phyloP scores from a whole-genome alignment of 2,329 filamentous ascomycete genomes.

The Corynespora cassiicola region DNA sequence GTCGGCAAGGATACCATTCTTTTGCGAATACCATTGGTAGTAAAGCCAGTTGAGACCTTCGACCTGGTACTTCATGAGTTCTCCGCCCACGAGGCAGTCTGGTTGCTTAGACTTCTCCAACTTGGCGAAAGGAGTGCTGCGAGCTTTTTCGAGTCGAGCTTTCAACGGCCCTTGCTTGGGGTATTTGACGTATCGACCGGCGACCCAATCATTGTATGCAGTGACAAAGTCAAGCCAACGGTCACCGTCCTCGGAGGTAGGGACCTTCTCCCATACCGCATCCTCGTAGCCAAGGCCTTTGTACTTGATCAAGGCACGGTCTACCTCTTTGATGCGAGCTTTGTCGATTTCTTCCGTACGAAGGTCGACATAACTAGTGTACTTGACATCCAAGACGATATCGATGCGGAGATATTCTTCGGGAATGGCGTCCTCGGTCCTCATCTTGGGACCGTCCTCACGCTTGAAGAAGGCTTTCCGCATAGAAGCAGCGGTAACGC shows the following conservation, averaged over 20 bases:
- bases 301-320: constrained; percentile 83
- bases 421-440: constrained; percentile 79
- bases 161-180: constrained; percentile 63
- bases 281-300: constrained; percentile 92
- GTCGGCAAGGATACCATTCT: constrained; percentile 91
- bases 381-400: constrained; percentile 84
- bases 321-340: constrained; percentile 73
- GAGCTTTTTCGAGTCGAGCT: constrained; percentile 72
- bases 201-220: constrained; percentile 87
- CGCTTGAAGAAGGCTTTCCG: constrained; percentile 78
- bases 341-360: constrained; percentile 73
- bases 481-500: constrained; percentile 68
- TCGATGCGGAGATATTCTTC: constrained; percentile 87
- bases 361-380: constrained; percentile 63
- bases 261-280: constrained; percentile 86
- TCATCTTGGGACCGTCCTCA: constrained; percentile 71
- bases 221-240: constrained; percentile 80
- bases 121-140: constrained; percentile 69
- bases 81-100: constrained; percentile 73
- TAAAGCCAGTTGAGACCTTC: constrained; percentile 96
- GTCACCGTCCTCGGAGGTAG: constrained; percentile 67
- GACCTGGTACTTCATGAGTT: constrained; percentile 91
- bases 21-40: constrained; percentile 81
- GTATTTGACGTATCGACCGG: constrained; percentile 75
- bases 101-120: constrained; percentile 77